Evolutionary conservation across 2,329 filamentous ascomycete genomes (phyloP), one percentile per base, ranked within the genome.

Genomic region (Nannizziopsis arthrosporioides): DNA sequence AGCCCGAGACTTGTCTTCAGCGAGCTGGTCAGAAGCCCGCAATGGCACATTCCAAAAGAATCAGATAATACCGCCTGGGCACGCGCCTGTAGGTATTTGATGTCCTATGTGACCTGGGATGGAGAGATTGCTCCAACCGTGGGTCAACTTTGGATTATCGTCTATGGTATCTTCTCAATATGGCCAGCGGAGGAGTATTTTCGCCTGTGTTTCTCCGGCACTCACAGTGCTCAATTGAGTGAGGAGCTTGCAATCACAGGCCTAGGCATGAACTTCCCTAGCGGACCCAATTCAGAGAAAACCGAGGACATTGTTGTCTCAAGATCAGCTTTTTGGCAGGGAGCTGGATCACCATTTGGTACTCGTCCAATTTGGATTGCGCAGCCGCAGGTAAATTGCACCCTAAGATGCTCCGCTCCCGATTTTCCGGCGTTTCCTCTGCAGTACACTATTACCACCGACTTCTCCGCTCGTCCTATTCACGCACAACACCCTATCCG

Each of bases 401-500:
- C 58, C 10, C 48, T 59, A 5, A 57, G 61, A n/a, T 46, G 52
- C 3, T 47, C 57, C 0, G 39, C 54, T 5, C 56, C 56, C n/a
- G 54, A 55, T n/a, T 66, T 61, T 35, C 63, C 65, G 0, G 42
- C 57, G 2, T 54, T 59, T 41, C 62, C 63, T 0, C 55, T 63
- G n/a, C 58, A 64, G 44, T 63, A 57, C 53, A 67, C 69, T 30
- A 65, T 73, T 51, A 73, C 71, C 3, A 75, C 69, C 30, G 66
- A 72, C 6, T 62, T 73, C 50, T 68, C 70, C 11, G 61, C 67
- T 5, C 61, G 72, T 49, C 68, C 68, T 2, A 65, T 76, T 8
- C 77, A 82, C 61, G 71, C 77, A 9, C 80, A 77, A 64, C 84
- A 89, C 64, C 84, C 84, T 2, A 71, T 82, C 6, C 79, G 85